Conservation (phyloP, 495 filamentous ascomycete species). For the Penicillium cataractarum region DNA sequence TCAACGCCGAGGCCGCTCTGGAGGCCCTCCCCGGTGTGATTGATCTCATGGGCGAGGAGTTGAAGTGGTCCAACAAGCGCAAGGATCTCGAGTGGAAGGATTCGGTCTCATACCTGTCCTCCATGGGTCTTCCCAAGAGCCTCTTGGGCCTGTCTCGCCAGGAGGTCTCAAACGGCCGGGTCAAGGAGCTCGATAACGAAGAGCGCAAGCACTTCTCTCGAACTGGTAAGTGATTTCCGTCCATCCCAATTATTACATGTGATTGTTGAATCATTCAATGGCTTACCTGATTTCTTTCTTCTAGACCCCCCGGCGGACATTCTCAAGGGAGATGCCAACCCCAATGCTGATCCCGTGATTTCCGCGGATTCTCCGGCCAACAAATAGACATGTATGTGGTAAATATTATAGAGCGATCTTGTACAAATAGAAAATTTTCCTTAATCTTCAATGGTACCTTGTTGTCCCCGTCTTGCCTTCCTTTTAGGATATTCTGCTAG, state of each 20-base stretch:
- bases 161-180: constrained; percentile 78
- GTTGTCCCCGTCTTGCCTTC: background rate
- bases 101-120: constrained; percentile 72
- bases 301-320: constrained; percentile 62
- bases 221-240: constrained; percentile 55
- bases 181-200: constrained; percentile 68
- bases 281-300: constrained; percentile 10
- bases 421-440: constrained; percentile 38
- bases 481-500: background rate
- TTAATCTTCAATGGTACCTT: constrained; percentile 18
- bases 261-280: constrained; percentile 22
- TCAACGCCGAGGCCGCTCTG: constrained; percentile 93
- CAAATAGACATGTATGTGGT: constrained; percentile 42
- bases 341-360: constrained; percentile 34
- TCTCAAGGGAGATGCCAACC: constrained; percentile 48
- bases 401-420: constrained; percentile 32
- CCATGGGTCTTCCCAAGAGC: constrained; percentile 83
- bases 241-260: background rate
- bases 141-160: constrained; percentile 71
- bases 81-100: constrained; percentile 88
- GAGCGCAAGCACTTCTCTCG: constrained; percentile 77
- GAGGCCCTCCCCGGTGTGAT: constrained; percentile 88
- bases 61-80: constrained; percentile 76
- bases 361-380: constrained; percentile 47
- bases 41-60: constrained; percentile 89